Evolutionary conservation across 2,329 filamentous ascomycete species (phyloP), one percentile per base, ranked within the genome.

Genomic region (Volutella citrinella): DNA sequence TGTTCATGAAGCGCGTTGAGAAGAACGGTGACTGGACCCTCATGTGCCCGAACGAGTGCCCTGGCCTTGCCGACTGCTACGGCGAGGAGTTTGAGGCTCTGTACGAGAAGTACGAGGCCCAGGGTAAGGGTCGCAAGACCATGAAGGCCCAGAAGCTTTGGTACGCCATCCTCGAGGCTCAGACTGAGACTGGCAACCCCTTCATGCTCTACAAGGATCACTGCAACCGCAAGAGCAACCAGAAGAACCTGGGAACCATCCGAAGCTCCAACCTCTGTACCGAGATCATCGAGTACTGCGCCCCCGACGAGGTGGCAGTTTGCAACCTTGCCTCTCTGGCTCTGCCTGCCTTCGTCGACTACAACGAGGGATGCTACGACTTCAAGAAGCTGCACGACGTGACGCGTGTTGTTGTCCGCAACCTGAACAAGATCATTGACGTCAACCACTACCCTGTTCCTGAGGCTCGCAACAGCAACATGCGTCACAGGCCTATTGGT

Each of bases 171-270:
- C 79, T 98, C 29, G 93, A 98, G 70, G 87, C 93, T 30, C 93
- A 98, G 72, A 97, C 91, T 20, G 93, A 98, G 80, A 98, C 93
- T 27, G 93, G 93, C 53, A 97, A 95, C 68, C 93, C 93, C 30
- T 98, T 95, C 71, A 98, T 98, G 88, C 82, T 97, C 41, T 98
- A 98, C 82, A 98, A 98, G 77, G 93, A 98, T 68, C 78, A 83
- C 57, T 91, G 86, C 80, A 98, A 98, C 80, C 82, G 82, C 64
- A 98, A 98, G 84, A 96, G 90, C 76, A 98, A 98, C 79, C 93
- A 98, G 74, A 97, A 98, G 84, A 98, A 98, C 69, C 77, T 98
- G 19, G 93, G 93, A 49, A 96, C 90, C 44, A 98, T 98, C 55
- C 89, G 89, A 66, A 96, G 88, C 76, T 98, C 93, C 58, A 98